Percentiles rank a stretch among this genome's conserved stretches.
Evolutionary conservation across 2,329 filamentous ascomycete species (phyloP).

Genomic region (Hypoxylon sp.): DNA sequence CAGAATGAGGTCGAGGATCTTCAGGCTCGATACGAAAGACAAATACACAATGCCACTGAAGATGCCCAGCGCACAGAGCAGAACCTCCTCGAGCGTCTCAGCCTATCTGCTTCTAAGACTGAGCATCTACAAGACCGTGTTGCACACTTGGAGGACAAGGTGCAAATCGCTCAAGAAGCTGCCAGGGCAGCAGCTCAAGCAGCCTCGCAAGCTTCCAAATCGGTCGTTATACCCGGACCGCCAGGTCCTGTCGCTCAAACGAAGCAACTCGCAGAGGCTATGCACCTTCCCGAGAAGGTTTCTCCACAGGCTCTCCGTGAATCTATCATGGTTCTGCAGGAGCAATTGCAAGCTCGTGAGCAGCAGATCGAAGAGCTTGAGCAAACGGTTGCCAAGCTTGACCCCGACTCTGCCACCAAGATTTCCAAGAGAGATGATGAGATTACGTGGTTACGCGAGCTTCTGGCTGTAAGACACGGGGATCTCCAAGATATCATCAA

Average conservation of each 20-base stretch:
- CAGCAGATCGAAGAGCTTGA: constrained; percentile 89
- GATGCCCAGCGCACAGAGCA: constrained; percentile 85
- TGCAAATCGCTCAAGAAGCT: constrained; percentile 90
- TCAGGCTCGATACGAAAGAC: constrained; percentile 79
- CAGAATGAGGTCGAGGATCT: constrained; percentile 80
- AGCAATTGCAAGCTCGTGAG: constrained; percentile 95
- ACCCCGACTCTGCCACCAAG: constrained; percentile 83
- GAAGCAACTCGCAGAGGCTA: constrained; percentile 56
- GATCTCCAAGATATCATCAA: constrained; percentile 93
- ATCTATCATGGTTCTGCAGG: constrained; percentile 95
- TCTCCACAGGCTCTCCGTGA: constrained; percentile 95
- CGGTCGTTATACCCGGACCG: constrained; percentile 57
- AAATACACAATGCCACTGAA: constrained; percentile 79
- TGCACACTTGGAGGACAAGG: constrained; percentile 86
- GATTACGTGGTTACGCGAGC: constrained; percentile 93
- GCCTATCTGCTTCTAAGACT: constrained; percentile 84
- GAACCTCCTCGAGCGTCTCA: constrained; percentile 83
- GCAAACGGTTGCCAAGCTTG: constrained; percentile 74
- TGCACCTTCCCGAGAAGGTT: constrained; percentile 81
- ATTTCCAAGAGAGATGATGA: constrained; percentile 94
- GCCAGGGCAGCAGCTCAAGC: constrained; percentile 86
- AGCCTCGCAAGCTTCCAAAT: constrained; percentile 52
- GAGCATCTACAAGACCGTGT: constrained; percentile 90
- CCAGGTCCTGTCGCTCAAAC: constrained; percentile 60
- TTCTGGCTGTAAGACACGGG: constrained; percentile 89